phyloP scores from a whole-genome alignment of 2,329 filamentous ascomycete species.

The Ascochyta lentis region DNA sequence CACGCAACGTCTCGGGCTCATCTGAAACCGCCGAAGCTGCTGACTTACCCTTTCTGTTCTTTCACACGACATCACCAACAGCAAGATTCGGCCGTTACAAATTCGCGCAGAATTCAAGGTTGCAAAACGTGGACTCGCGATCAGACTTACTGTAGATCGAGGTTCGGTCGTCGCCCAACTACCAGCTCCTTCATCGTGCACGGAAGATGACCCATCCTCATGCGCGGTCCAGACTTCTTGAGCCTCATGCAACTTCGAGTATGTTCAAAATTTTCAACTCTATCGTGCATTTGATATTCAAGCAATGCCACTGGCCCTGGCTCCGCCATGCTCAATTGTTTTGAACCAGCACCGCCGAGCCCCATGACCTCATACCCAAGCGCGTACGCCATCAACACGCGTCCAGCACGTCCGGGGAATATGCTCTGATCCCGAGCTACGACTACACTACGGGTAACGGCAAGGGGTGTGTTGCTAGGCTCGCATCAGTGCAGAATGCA shows the following conservation, averaged over 20 bases:
- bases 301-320: background rate
- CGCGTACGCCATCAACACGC: constrained; percentile 10
- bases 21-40: constrained; percentile 11
- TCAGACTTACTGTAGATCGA: constrained; percentile 1
- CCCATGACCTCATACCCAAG: constrained; percentile 18
- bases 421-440: background rate
- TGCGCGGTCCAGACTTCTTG: background rate
- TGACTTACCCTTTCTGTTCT: constrained; percentile 7
- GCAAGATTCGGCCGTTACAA: background rate
- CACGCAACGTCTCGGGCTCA: constrained; percentile 11
- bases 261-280: background rate
- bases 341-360: constrained; percentile 2
- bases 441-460: constrained; percentile 6
- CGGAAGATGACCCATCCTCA: background rate
- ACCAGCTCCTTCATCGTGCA: background rate
- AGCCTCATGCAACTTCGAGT: background rate
- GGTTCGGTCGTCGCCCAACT: background rate
- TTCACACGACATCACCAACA: constrained; percentile 6
- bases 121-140: background rate
- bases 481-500: constrained; percentile 11
- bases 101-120: background rate
- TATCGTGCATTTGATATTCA: background rate
- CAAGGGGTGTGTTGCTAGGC: constrained; percentile 2
- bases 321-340: background rate
- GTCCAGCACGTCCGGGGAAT: constrained; percentile 3